Evolutionary conservation across 2,329 filamentous ascomycete species (phyloP), one percentile per base, ranked within the genome.

Genomic region (Trichoderma sp.): DNA sequence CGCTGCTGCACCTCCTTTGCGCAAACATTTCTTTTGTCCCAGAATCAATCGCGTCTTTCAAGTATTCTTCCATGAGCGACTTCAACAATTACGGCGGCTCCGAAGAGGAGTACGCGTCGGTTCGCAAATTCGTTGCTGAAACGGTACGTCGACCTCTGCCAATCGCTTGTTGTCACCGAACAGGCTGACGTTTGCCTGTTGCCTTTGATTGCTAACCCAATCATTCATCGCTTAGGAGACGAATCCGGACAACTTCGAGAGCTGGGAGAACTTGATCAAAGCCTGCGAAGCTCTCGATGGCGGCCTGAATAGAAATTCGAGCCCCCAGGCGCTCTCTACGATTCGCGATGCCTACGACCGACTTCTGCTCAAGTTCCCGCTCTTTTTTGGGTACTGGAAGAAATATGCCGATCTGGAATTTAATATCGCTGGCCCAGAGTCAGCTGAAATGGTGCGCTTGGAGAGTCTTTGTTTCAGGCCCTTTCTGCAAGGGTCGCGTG

Each of bases 381-480:
- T 98, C 13, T 88, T 98, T 49, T 99, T 98, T 76, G 96, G 95
- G 64, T 99, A 98, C 83, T 99, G 96, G 96, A 98, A 98, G 84
- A 98, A 97, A 79, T 99, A 98, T 85, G 96, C 96, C 76, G 95
- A 98, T 76, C 86, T 97, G 72, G 96, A 99, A 77, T 99, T 99
- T 82, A 94, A 94, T 61, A 97, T 99, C 73, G 94, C 94, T 5
- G 96, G 96, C 21, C 96, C 96, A 5, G 96, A 99, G 83, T 95
- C 95, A 54, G 96, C 96, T 66, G 96, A 98, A 80, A 96, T 97
- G 91, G 94, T 97, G 80, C 76, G 86, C 72, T 26, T 49, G 8
- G 46, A 24, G n/a, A 49, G 7, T 24, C 18, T 28, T 18, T 10
- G 14, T 24, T 24, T 32, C 60, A 16, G 7, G n/a, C 54, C 26